Percentiles rank a stretch among this genome's conserved stretches.
Conservation (phyloP, 192 early-diverging fungal species). For the Backusella psychrophila region DNA sequence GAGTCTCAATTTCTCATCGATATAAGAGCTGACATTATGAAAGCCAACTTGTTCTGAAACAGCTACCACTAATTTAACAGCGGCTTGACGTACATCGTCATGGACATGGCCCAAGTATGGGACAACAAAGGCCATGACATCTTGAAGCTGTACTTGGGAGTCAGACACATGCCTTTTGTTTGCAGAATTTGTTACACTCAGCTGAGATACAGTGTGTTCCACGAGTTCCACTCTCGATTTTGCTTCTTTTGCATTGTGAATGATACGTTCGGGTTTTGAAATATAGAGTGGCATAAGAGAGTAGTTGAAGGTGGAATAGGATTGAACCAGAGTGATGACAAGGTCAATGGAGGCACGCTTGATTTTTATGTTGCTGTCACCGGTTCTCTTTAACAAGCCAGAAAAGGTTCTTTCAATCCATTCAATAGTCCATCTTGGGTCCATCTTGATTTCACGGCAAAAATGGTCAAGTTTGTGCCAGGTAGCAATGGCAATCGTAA, state of each 20-base stretch:
- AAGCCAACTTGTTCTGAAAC: slow-evolving; percentile 21
- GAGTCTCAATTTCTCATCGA: neutral
- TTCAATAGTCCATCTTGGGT: neutral
- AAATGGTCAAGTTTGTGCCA: slow-evolving; percentile 21
- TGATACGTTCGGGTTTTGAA: slow-evolving; percentile 20
- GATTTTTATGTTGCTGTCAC: slow-evolving; percentile 12
- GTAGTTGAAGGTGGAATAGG: neutral
- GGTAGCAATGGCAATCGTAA: slow-evolving; percentile 7
- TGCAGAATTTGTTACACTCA: neutral
- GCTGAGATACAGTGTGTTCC: slow-evolving; percentile 4
- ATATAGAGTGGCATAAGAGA: slow-evolving; percentile 10
- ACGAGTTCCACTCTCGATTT: slow-evolving; percentile 18
- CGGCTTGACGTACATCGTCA: slow-evolving; percentile 17
- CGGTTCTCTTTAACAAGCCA: slow-evolving; percentile 18
- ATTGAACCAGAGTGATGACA: slow-evolving; percentile 9
- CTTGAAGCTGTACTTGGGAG: neutral
- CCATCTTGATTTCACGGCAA: slow-evolving; percentile 2
- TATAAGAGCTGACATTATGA: slow-evolving; percentile 7
- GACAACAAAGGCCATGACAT: slow-evolving; percentile 16
- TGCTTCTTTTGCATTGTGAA: slow-evolving; percentile 22
- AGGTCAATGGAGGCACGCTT: slow-evolving; percentile 3
- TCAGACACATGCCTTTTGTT: neutral
- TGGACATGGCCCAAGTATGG: slow-evolving; percentile 13
- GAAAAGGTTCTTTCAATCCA: slow-evolving; percentile 13
- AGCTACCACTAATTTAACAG: slow-evolving; percentile 10